Conservation (phyloP, 2,329 filamentous ascomycete genomes). For the Blastomyces percursus region DNA sequence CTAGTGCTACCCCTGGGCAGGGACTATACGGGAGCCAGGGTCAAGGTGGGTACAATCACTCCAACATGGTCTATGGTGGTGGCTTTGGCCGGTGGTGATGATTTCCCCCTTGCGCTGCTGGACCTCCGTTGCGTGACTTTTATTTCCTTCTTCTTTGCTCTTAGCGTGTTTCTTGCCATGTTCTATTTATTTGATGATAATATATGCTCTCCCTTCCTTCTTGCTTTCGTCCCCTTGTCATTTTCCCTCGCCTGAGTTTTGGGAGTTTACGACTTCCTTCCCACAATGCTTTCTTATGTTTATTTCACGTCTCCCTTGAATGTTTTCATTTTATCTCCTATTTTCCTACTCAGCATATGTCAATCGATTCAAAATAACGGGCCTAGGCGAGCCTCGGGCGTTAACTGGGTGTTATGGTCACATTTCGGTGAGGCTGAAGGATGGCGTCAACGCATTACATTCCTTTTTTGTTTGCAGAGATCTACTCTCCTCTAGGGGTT, state of each 20-base stretch:
- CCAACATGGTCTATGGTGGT: conserved; percentile 69
- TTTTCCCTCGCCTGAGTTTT: conserved; percentile 13
- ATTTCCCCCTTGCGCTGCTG: conserved; percentile 15
- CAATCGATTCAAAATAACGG: conserved; percentile 25
- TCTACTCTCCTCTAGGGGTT: conserved; percentile 25
- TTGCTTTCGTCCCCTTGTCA: not conserved
- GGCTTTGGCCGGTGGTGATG: conserved; percentile 57
- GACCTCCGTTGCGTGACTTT: conserved; percentile 11
- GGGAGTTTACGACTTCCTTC: conserved; percentile 12
- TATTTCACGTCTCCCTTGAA: conserved; percentile 19
- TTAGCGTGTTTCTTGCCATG: conserved; percentile 10
- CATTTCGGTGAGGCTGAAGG: conserved; percentile 19
- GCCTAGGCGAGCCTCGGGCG: conserved; percentile 29
- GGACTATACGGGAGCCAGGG: conserved; percentile 79
- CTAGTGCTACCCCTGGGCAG: conserved; percentile 62
- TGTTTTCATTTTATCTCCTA: conserved; percentile 18
- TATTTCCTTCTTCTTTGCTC: conserved; percentile 16
- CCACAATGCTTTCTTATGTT: conserved; percentile 2
- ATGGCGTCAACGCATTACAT: conserved; percentile 26
- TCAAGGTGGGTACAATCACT: conserved; percentile 80
- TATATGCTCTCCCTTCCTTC: not conserved
- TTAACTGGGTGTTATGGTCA: conserved; percentile 21
- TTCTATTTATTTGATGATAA: conserved; percentile 5
- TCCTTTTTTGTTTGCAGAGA: conserved; percentile 22
- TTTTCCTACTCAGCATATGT: conserved; percentile 26